Percentiles rank a stretch among this genome's conserved stretches.
Evolutionary conservation across 768 basidiomycete species (phyloP).

Genomic region (Hygrocybe coccinea): DNA sequence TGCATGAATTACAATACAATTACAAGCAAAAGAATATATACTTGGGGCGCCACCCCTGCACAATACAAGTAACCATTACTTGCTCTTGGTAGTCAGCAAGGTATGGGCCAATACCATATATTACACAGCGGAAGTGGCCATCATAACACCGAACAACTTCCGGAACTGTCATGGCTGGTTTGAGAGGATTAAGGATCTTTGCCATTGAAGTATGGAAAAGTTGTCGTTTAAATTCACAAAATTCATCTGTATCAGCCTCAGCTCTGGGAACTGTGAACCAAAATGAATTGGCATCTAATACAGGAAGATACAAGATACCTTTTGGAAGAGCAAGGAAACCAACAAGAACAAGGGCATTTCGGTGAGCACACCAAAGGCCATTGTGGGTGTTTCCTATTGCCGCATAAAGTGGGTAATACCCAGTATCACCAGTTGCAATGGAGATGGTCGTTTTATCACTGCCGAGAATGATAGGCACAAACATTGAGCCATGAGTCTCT

Average conservation of each 20-base stretch:
- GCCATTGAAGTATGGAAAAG: slow-evolving; percentile 29
- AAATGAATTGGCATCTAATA: too few relatives aligned
- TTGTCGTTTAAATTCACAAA: slow-evolving; percentile 25
- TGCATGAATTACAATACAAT: too few relatives aligned
- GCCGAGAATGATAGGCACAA: slow-evolving; percentile 30
- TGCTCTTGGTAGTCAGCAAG: slow-evolving; percentile 42
- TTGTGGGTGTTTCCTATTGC: slow-evolving; percentile 28
- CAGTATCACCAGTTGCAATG: slow-evolving; percentile 34
- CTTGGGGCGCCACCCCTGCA: slow-evolving; percentile 31
- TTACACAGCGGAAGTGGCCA: slow-evolving; percentile 23
- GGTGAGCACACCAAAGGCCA: slow-evolving; percentile 25
- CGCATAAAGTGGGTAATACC: slow-evolving; percentile 34
- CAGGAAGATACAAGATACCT: slow-evolving; percentile 19
- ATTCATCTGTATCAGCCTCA: slow-evolving; percentile 14
- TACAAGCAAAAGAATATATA: too few relatives aligned
- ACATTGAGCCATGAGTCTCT: slow-evolving; percentile 26
- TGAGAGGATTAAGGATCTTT: slow-evolving; percentile 19
- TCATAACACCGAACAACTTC: slow-evolving; percentile 24
- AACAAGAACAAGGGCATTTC: slow-evolving; percentile 24
- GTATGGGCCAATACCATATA: slow-evolving; percentile 33
- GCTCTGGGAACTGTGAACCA: not conserved
- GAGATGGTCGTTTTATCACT: slow-evolving; percentile 43
- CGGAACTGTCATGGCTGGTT: slow-evolving; percentile 23
- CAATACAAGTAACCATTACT: slow-evolving; percentile 25
- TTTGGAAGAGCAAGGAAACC: slow-evolving; percentile 36